Conservation (phyloP, 163 green algal genomes). For the Scenedesmus sp. region DNA sequence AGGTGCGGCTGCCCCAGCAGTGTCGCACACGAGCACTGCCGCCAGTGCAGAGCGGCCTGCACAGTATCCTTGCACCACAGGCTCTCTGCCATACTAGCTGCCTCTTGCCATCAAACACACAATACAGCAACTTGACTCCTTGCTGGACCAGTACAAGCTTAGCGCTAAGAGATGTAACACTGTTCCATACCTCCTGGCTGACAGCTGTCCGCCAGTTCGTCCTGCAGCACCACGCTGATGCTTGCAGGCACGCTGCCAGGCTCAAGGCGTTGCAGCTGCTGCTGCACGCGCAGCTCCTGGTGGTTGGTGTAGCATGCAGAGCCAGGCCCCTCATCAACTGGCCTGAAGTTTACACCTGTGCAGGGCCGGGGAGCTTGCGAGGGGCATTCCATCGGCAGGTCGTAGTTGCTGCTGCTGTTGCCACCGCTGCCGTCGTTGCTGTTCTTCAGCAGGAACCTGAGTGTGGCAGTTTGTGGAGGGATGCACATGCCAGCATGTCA, state of each 20-base stretch:
- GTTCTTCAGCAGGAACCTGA: slow-evolving; percentile 46
- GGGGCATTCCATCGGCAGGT: slow-evolving; percentile 70
- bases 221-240: slow-evolving; percentile 81
- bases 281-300: slow-evolving; percentile 75
- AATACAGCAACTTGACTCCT: background rate
- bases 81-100: background rate
- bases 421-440: background rate
- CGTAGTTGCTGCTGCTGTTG: slow-evolving; percentile 6
- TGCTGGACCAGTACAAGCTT: background rate
- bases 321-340: background rate
- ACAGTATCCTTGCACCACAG: background rate
- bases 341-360: slow-evolving; percentile 69
- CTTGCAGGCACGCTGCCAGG: slow-evolving; percentile 72
- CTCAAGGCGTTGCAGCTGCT: slow-evolving; percentile 71
- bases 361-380: slow-evolving; percentile 61
- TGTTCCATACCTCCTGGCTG: slow-evolving; percentile 74
- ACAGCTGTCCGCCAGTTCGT: slow-evolving; percentile 86
- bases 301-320: slow-evolving; percentile 56
- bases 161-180: background rate
- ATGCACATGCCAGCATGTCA: background rate
- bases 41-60: background rate
- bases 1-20: too few species aligned
- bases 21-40: background rate
- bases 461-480: background rate
- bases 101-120: background rate